Evolutionary conservation across 2,329 filamentous ascomycete species (phyloP).

Genomic region (Pezicula neosporulosa): DNA sequence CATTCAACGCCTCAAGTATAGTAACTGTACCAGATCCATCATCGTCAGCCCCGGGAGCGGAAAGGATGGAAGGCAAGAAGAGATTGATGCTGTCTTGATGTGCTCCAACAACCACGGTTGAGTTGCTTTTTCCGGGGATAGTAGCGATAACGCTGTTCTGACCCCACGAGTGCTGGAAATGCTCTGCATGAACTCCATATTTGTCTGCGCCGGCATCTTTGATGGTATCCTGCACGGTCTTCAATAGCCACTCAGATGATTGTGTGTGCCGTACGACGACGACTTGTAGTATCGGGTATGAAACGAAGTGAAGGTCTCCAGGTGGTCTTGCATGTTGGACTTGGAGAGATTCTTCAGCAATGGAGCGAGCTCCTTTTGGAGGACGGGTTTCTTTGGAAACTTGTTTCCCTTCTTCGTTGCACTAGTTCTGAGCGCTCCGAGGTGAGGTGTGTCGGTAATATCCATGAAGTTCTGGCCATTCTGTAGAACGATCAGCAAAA

Average conservation of each 20-base stretch:
- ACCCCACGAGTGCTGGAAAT: conserved; percentile 81
- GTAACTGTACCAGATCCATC: conserved; percentile 92
- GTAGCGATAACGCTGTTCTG: conserved; percentile 90
- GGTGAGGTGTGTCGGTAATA: conserved; percentile 72
- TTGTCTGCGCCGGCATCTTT: conserved; percentile 65
- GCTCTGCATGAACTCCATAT: conserved; percentile 63
- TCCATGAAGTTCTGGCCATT: conserved; percentile 90
- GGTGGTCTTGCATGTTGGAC: conserved; percentile 70
- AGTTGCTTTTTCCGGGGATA: conserved; percentile 80
- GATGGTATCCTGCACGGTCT: conserved; percentile 70
- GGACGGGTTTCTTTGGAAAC: conserved; percentile 64
- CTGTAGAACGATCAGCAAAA: conserved; percentile 40
- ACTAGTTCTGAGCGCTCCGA: conserved; percentile 46
- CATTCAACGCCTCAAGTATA: conserved; percentile 85
- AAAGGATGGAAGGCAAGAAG: conserved; percentile 77
- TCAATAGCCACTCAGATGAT: conserved; percentile 83
- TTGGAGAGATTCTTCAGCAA: conserved; percentile 70
- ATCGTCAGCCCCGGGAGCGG: conserved; percentile 91
- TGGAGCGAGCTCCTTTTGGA: conserved; percentile 63
- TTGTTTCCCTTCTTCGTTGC: conserved; percentile 42
- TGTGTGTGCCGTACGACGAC: conserved; percentile 68
- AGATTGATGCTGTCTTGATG: conserved; percentile 96
- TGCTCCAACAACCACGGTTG: conserved; percentile 83
- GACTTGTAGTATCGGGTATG: conserved; percentile 82
- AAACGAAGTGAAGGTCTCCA: conserved; percentile 76